phyloP scores from a whole-genome alignment of 495 filamentous ascomycete genomes.

The Penicillium riverlandense region DNA sequence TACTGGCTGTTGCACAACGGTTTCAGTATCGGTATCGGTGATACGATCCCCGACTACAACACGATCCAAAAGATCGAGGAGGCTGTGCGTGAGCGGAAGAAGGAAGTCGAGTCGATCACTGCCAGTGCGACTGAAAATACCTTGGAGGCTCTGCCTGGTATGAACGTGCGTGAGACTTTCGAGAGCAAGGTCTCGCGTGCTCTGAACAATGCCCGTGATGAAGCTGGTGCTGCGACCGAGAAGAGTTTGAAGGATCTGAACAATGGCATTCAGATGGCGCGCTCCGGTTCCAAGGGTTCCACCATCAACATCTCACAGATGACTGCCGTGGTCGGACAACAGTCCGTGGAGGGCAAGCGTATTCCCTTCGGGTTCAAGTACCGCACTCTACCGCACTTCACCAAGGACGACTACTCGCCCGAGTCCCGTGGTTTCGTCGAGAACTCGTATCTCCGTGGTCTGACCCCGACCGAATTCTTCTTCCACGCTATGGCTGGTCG shows the following conservation, averaged over 20 bases:
- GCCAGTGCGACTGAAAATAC: conserved; percentile 71
- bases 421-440: conserved; percentile 97
- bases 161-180: conserved; percentile 97
- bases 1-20: conserved; percentile 99
- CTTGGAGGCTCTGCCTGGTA: conserved; percentile 85
- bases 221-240: conserved; percentile 85
- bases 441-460: conserved; percentile 94
- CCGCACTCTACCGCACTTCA: conserved; percentile 93
- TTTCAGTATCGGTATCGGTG: conserved; percentile 96
- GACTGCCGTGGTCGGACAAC: conserved; percentile 94
- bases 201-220: conserved; percentile 91
- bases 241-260: conserved; percentile 90
- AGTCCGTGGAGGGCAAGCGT: conserved; percentile 96
- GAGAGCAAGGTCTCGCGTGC: conserved; percentile 91
- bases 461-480: conserved; percentile 96
- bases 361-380: conserved; percentile 99
- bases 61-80: conserved; percentile 80
- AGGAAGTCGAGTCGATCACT: conserved; percentile 67
- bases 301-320: conserved; percentile 99
- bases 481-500: conserved; percentile 99
- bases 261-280: conserved; percentile 92
- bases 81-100: conserved; percentile 71
- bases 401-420: conserved; percentile 96
- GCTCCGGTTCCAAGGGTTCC: conserved; percentile 94
- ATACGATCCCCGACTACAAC: conserved; percentile 82